Conservation (phyloP, 1,284 basidiomycete genomes). For the Melampsora occidentalis region DNA sequence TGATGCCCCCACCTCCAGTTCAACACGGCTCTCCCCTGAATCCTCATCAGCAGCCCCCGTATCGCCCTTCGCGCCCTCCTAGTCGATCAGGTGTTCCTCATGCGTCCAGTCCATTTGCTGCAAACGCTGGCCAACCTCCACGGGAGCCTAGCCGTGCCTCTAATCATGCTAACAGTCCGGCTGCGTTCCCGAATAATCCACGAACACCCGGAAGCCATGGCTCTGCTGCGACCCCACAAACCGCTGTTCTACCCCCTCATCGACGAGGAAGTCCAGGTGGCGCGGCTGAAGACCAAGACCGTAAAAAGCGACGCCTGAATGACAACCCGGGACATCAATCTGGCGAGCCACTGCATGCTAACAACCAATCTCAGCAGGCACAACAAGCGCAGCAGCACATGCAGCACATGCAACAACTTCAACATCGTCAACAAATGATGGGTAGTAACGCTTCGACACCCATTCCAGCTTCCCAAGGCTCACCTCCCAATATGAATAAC, state of each 20-base stretch:
- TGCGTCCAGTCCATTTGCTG: conserved; percentile 25
- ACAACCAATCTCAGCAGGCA: not conserved
- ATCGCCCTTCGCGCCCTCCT: conserved; percentile 36
- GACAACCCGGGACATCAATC: conserved; percentile 5
- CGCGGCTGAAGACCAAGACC: conserved; percentile 33
- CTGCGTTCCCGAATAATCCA: conserved; percentile 21
- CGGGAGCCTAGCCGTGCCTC: conserved; percentile 34
- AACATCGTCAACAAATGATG: conserved; percentile 2
- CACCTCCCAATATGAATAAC: conserved; percentile 15
- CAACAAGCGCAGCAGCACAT: conserved; percentile 23
- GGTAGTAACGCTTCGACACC: conserved; percentile 8
- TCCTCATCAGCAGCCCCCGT: conserved; percentile 18
- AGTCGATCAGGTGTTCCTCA: conserved; percentile 26
- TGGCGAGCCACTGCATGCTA: not conserved
- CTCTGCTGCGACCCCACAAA: conserved; percentile 29
- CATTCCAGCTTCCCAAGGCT: not conserved
- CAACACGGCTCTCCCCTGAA: conserved; percentile 31
- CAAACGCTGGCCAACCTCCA: conserved; percentile 23
- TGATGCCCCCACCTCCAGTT: conserved; percentile 36
- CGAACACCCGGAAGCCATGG: conserved; percentile 24
- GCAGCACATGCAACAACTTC: not conserved
- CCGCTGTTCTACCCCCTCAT: conserved; percentile 18
- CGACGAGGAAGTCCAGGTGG: conserved; percentile 30
- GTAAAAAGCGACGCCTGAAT: conserved; percentile 39
- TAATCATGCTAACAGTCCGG: conserved; percentile 34